phyloP scores from a whole-genome alignment of 192 early-diverging fungal species.

The Coemansia sp. region DNA sequence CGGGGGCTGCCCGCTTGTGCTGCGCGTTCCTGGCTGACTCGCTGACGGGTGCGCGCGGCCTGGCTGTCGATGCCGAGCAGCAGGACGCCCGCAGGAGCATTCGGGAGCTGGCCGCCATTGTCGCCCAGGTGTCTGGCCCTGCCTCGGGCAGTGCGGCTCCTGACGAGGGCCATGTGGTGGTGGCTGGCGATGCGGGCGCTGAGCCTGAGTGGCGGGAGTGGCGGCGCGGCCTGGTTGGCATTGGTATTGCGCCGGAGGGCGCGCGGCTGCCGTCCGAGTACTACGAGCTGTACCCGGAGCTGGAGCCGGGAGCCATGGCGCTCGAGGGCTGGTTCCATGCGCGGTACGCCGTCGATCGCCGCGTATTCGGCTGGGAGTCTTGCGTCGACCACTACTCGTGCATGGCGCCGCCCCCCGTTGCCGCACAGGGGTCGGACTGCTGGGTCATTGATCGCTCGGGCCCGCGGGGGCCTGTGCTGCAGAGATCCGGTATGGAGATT shows the following conservation, averaged over 20 bases:
- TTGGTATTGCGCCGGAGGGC: background rate
- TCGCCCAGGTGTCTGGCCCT: background rate
- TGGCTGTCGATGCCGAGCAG: background rate
- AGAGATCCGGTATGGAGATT: background rate
- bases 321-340: slow-evolving; percentile 25
- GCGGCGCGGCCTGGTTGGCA: background rate
- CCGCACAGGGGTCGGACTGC: slow-evolving; percentile 6
- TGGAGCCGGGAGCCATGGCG: slow-evolving; percentile 3
- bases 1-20: slow-evolving; percentile 19
- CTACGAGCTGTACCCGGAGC: slow-evolving; percentile 11
- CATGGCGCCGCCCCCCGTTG: slow-evolving; percentile 11
- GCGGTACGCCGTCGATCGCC: slow-evolving; percentile 33
- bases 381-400: slow-evolving; percentile 27
- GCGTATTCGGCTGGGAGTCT: slow-evolving; percentile 23
- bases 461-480: slow-evolving; percentile 17
- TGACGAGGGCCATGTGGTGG: background rate
- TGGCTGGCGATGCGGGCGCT: background rate
- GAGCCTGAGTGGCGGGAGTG: slow-evolving; percentile 7
- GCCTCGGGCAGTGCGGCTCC: background rate
- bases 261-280: slow-evolving; percentile 12
- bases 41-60: background rate
- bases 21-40: slow-evolving; percentile 13
- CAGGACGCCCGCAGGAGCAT: background rate
- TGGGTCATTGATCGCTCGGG: slow-evolving; percentile 43
- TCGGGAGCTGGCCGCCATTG: background rate